phyloP scores from a whole-genome alignment of 495 filamentous ascomycete genomes.

The Aspergillus ellipticus region DNA sequence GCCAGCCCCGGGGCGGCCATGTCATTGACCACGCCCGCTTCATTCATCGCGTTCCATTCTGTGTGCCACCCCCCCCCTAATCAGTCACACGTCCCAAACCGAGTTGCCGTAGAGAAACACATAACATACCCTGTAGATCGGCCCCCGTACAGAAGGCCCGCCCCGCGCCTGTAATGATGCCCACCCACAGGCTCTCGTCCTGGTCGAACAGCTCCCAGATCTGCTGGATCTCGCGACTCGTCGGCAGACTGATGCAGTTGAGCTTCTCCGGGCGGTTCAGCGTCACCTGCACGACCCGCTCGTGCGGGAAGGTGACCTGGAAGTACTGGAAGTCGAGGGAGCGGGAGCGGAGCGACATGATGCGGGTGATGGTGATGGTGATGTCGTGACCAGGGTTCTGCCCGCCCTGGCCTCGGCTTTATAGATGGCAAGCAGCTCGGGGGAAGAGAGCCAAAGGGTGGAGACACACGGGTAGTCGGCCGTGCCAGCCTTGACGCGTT shows the following conservation, averaged over 20 bases:
- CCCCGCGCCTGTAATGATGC: slow-evolving; percentile 53
- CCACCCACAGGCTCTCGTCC: slow-evolving; percentile 49
- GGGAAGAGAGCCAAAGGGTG: too few relatives aligned
- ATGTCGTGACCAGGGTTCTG: too few relatives aligned
- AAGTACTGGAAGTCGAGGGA: slow-evolving; percentile 23
- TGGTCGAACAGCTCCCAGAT: slow-evolving; percentile 51
- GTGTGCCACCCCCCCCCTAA: neutral
- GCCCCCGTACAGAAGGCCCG: slow-evolving; percentile 56
- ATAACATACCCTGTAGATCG: slow-evolving; percentile 41
- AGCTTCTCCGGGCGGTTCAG: slow-evolving; percentile 45
- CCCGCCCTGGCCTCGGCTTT: too few relatives aligned
- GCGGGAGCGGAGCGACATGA: slow-evolving; percentile 11
- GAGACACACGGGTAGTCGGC: too few relatives aligned
- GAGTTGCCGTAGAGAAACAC: neutral
- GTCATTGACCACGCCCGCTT: slow-evolving; percentile 33
- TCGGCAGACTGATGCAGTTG: slow-evolving; percentile 44
- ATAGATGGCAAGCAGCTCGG: neutral
- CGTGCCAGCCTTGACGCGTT: too few relatives aligned
- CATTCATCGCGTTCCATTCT: slow-evolving; percentile 42
- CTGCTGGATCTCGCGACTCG: slow-evolving; percentile 44
- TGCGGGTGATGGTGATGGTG: too few relatives aligned
- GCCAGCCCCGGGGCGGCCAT: slow-evolving; percentile 51
- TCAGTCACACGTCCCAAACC: neutral
- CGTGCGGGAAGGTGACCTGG: slow-evolving; percentile 39
- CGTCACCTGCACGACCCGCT: slow-evolving; percentile 40